Percentiles rank a stretch among this genome's conserved stretches.
These are phyloP conservation scores for Alternaria sp. DNA, from an alignment of 2,329 filamentous ascomycete species.

Conservation along the genomic window DNA sequence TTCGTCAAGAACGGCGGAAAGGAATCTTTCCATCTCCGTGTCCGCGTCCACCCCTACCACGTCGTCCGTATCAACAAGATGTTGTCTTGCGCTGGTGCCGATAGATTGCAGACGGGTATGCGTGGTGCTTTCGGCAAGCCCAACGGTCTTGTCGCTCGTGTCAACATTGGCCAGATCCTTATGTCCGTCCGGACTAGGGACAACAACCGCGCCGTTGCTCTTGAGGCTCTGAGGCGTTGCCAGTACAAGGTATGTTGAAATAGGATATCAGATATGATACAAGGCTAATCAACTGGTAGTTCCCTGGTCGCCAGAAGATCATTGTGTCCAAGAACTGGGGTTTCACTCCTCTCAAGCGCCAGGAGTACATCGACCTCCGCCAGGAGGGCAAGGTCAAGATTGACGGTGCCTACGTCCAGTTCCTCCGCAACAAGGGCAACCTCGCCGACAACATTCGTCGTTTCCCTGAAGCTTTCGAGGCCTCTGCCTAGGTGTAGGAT, in stretches of 20 bases:
- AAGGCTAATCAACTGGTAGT: conserved; percentile 52
- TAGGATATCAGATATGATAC: background rate
- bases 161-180: conserved; percentile 99
- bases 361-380: conserved; percentile 97
- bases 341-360: conserved; percentile 96
- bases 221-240: conserved; percentile 97
- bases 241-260: conserved; percentile 80
- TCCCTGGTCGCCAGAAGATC: conserved; percentile 99
- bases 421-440: conserved; percentile 92
- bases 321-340: conserved; percentile 99
- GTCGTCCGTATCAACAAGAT: conserved; percentile 99
- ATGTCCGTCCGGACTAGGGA: conserved; percentile 97
- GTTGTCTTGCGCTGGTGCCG: conserved; percentile 99
- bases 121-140: conserved; percentile 99
- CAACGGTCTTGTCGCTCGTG: conserved; percentile 97
- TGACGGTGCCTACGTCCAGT: conserved; percentile 99
- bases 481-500: conserved; percentile 44
- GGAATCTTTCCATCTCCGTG: conserved; percentile 75
- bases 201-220: conserved; percentile 86
- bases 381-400: conserved; percentile 91
- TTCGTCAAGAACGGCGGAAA: conserved; percentile 74
- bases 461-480: conserved; percentile 89
- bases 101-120: conserved; percentile 99
- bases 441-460: conserved; percentile 87
- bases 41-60: conserved; percentile 97